Evolutionary conservation across 176 grass and related monocot genomes (phyloP), one percentile per base, ranked within the genome.

Genomic region (Ampelocalamus luodianensis): DNA sequence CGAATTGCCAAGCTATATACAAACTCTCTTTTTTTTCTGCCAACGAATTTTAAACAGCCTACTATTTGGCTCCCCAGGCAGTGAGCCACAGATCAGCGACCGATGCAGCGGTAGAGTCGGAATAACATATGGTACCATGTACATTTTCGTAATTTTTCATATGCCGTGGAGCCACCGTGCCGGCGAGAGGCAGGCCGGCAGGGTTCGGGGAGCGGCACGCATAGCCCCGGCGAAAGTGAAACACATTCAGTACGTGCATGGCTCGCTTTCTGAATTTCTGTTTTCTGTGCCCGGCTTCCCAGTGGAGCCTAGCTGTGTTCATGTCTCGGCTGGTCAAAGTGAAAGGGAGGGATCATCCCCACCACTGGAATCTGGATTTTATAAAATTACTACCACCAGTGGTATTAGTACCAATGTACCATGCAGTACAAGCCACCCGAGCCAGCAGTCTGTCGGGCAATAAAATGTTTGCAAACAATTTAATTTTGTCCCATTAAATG

Each of bases 401-500:
- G 10, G 9, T 42, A 40, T 50, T 12, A 10, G 42, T 20, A 53
- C n/a, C n/a, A n/a, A n/a, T n/a, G n/a, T n/a, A n/a, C 9, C 72
- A 42, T 36, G 65, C 39, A 17, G n/a, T 13, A 1, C 24, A 69
- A 71, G 32, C 29, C 65, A 53, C 48, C 36, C 36, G 48, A 54
- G 45, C 37, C 23, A 65, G 69, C 77, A 68, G 79, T 54, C 22
- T 74, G 87, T 74, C 69, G 65, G 54, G 65, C 78, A 72, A 77
- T 86, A 59, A 86, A 78, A 77, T 64, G 56, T 17, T 40, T 11
- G 59, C 44, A 50, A 50, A 16, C 12, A 65, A 6, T 11, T 54
- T 29, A 40, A 39, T 40, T 70, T 18, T 50, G 12, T 8, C 58
- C 5, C 49, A 87, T 83, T 90, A 50, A 90, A 87, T 87, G 89